Conservation (phyloP, 2,329 filamentous ascomycete species). For the Zopfia rhizophila region DNA sequence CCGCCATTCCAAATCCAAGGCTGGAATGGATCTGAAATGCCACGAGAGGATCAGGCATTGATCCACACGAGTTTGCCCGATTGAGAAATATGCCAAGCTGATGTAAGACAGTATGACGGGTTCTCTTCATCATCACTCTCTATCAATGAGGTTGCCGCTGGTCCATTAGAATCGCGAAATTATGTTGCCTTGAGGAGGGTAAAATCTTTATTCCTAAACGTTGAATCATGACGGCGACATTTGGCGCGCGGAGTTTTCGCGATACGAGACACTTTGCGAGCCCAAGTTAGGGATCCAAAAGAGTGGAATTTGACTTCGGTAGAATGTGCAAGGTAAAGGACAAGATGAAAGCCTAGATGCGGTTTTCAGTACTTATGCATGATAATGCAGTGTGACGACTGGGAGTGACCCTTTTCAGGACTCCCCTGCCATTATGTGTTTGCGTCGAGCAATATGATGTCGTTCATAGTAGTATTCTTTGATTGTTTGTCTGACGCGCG, state of each 20-base stretch:
- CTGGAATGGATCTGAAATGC: slow-evolving; percentile 24
- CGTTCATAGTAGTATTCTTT: slow-evolving; percentile 19
- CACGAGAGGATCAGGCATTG: slow-evolving; percentile 29
- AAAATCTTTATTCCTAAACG: too few relatives aligned
- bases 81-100: slow-evolving; percentile 24
- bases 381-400: slow-evolving; percentile 37
- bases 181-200: slow-evolving; percentile 4
- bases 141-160: too few relatives aligned
- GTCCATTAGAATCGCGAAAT: too few relatives aligned
- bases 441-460: slow-evolving; percentile 23
- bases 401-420: slow-evolving; percentile 12
- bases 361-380: too few relatives aligned
- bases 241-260: too few relatives aligned
- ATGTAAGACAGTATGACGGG: slow-evolving; percentile 29
- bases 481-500: slow-evolving; percentile 41
- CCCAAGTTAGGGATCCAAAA: too few relatives aligned
- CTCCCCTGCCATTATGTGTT: slow-evolving; percentile 28
- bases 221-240: too few relatives aligned
- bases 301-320: too few relatives aligned
- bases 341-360: too few relatives aligned
- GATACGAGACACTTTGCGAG: too few relatives aligned
- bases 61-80: slow-evolving; percentile 25
- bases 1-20: slow-evolving; percentile 15
- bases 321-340: too few relatives aligned
- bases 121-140: slow-evolving; percentile 12